Evolutionary conservation across 345 rosid species (phyloP), one percentile per base, ranked within the genome.

Genomic region (Murraya koenigii): DNA sequence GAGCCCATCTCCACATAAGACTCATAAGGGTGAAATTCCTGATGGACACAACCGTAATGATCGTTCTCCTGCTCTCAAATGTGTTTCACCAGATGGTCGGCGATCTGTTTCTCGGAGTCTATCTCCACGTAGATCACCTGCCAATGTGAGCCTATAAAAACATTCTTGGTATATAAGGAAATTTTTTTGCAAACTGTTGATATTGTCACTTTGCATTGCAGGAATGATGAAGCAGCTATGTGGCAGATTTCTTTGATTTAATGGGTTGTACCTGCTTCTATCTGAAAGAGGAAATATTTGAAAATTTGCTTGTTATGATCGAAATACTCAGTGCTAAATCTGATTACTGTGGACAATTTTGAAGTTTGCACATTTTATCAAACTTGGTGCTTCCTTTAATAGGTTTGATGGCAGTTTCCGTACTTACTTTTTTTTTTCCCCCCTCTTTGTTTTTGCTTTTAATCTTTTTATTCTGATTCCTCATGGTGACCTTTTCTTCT

Each of bases 1-100:
- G 84, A 86, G 88, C 76, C 68, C 56, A 26, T 84, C 89, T 22
- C 89, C 87, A 8, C 75, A 41, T 32, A 80, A 82, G 77, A 66
- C 83, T n/a, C 80, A 68, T 9, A 76, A 72, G 74, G 85, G 66
- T 80, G 85, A 64, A 30, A 86, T 86, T 77, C 85, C 86, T 71
- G 84, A 71, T 77, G 75, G 84, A 36, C 87, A 25, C 71, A 81
- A 72, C 63, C 79, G 33, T 67, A 77, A 74, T 56, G 80, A 71
- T 28, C 76, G 36, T 6, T 83, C 89, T 76, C 84, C 84, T 52
- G 69, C 83, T 70, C 83, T 80, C 8, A 80, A 80, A 60, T 85
- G 86, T 78, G 81, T 76, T 56, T 87, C 89, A 0, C 86, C 84
- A 10, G 77, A 66, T 15, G 87, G 80, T 44, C 84, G 66, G 44